A percentile compares a stretch with the other conserved stretches of the same genome.
Evolutionary conservation across 73 alveolate genomes (phyloP).

Genomic region (Paramecium sexaurelia): DNA sequence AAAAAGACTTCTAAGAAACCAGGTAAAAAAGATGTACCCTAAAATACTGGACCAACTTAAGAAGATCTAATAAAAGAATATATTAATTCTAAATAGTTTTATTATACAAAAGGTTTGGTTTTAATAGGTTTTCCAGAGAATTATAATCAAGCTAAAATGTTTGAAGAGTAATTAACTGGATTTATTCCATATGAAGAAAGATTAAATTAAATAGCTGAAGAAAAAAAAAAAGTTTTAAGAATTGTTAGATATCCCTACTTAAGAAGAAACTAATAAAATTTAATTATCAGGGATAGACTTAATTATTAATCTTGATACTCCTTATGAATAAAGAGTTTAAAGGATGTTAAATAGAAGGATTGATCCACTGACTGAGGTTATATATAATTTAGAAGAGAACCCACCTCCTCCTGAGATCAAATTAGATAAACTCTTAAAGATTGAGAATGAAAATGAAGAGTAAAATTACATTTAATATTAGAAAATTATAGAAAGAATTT

Average conservation of each 20-base stretch:
- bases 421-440: constrained; percentile 1
- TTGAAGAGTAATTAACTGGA: constrained; percentile 31
- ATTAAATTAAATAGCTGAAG: constrained; percentile 14
- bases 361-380: constrained; percentile 4
- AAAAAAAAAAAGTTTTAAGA: not conserved
- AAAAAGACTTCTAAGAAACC: constrained; percentile 26
- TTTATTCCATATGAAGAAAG: not conserved
- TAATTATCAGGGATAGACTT: constrained; percentile 20
- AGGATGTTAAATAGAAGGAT: constrained; percentile 33
- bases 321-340: not conserved
- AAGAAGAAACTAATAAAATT: not conserved
- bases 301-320: constrained; percentile 20
- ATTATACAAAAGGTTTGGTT: constrained; percentile 54
- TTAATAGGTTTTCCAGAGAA: constrained; percentile 49
- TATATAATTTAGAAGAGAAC: constrained; percentile 36
- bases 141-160: not conserved
- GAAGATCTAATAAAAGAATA: constrained; percentile 46
- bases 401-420: constrained; percentile 54
- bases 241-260: not conserved
- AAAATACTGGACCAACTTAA: not conserved
- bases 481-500: constrained; percentile 7
- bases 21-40: not conserved
- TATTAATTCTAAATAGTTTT: constrained; percentile 18
- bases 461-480: not conserved
- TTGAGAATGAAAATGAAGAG: constrained; percentile 50